Conservation (phyloP, 106 monocot genomes). For the Chionographis japonica region DNA sequence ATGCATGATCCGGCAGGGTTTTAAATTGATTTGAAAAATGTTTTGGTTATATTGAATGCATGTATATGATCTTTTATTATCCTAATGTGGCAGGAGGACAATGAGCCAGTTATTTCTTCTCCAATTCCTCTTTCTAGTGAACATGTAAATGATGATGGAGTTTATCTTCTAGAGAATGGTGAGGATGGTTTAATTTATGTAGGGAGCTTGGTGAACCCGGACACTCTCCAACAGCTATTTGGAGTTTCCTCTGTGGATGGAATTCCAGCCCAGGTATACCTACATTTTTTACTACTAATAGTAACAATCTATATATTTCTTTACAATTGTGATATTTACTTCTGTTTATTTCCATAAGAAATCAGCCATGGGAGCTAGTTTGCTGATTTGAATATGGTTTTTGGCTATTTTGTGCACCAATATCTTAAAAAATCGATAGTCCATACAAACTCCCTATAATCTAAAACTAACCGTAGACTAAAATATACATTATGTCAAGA, state of each 20-base stretch:
- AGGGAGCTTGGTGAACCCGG: constrained; percentile 59
- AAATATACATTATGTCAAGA: too few relatives aligned
- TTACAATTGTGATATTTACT: too few relatives aligned
- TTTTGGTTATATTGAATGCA: neutral
- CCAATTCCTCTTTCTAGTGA: constrained; percentile 81
- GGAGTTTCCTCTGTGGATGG: constrained; percentile 65
- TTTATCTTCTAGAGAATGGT: constrained; percentile 97
- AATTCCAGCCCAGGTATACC: constrained; percentile 63
- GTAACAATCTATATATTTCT: neutral
- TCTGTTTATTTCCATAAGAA: too few relatives aligned
- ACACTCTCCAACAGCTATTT: constrained; percentile 74
- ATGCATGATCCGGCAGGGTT: constrained; percentile 1
- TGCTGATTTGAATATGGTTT: too few relatives aligned
- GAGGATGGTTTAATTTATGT: constrained; percentile 93
- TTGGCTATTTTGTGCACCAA: too few relatives aligned
- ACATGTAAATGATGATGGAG: constrained; percentile 81
- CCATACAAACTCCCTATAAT: too few relatives aligned
- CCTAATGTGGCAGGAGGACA: constrained; percentile 47
- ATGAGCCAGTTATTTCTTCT: constrained; percentile 47
- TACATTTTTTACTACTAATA: neutral
- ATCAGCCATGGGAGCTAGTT: too few relatives aligned
- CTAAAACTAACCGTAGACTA: too few relatives aligned
- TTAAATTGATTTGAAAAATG: neutral
- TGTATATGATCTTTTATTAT: neutral
- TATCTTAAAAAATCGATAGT: too few relatives aligned